Evolutionary conservation across 208 protist species (phyloP), one percentile per base, ranked within the genome.

Genomic region (Trichomonas vaginalis): DNA sequence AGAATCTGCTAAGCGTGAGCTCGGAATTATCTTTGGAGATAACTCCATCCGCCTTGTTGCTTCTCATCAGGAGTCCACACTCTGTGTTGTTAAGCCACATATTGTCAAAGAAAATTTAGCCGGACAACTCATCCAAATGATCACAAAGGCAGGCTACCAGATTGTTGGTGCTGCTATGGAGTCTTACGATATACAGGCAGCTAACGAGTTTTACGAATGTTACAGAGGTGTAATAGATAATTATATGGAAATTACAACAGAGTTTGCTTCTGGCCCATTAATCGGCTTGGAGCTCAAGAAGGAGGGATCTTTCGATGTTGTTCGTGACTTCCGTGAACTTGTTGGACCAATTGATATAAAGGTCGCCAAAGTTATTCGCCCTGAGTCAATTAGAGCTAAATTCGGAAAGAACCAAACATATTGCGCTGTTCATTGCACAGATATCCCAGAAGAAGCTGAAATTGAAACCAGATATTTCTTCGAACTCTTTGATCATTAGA

Each of bases 401-500:
- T 99, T 97, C 97, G 98, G 98, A 79, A 88, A 98, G 35, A 97
- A 98, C 96, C 98, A 97, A 37, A 97, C 98, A 39, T 96, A 97
- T 45, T 99, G 98, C 96, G 98, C 97, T 9, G 97, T 99, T 98
- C 92, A 95, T 46, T 95, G 98, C 96, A 99, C 98, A 42, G 98
- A 99, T 96, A 96, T 99, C 35, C 97, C 98, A 86, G 98, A 98
- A 95, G 98, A 99, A 96, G 98, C 98, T 32, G 97, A 97, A 35
- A 96, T 99, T 0, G 98, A 99, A 96, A 80, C 92, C 0, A 82
- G 87, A 79, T 96, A 82, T 47, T 96, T 96, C 45, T 96, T 96
- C 61, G 35, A n/a, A 10, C 51, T 95, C n/a, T 49, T 95, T 47
- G 49, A 17, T 92, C 42, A 92, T 92, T 35, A 92, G 37, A 51